Conservation (phyloP, 768 basidiomycete species). For the Tylopilus felleus region DNA sequence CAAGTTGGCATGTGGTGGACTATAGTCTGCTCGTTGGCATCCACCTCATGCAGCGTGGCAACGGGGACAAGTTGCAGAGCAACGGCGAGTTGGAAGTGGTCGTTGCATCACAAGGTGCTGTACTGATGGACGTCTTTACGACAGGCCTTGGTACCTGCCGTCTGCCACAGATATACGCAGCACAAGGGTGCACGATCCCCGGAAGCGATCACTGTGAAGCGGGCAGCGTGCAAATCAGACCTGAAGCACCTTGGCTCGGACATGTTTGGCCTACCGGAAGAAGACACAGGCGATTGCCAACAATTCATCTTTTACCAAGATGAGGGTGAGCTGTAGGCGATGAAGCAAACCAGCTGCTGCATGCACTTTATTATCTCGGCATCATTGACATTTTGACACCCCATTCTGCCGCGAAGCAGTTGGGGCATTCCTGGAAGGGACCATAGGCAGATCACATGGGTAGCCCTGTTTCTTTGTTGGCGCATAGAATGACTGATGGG, state of each 20-base stretch:
- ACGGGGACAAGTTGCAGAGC: constrained; percentile 85
- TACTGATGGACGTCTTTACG: background rate
- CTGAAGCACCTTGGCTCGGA: constrained; percentile 61
- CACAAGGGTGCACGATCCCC: constrained; percentile 55
- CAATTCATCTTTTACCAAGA: constrained; percentile 95
- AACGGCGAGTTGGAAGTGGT: constrained; percentile 69
- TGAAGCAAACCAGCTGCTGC: constrained; percentile 69
- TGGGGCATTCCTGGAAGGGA: constrained; percentile 93
- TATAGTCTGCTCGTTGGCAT: constrained; percentile 94
- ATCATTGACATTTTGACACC: constrained; percentile 97
- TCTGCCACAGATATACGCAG: constrained; percentile 59
- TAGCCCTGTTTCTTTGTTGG: constrained; percentile 15
- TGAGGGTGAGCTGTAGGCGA: constrained; percentile 89
- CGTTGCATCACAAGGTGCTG: background rate
- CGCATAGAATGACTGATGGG: constrained; percentile 6
- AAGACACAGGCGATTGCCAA: constrained; percentile 52
- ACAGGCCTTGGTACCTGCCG: constrained; percentile 67
- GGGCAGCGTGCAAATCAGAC: constrained; percentile 81
- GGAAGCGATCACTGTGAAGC: constrained; percentile 80
- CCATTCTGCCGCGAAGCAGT: constrained; percentile 68
- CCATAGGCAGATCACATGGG: constrained; percentile 81
- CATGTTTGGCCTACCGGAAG: constrained; percentile 55
- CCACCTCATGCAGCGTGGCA: constrained; percentile 87
- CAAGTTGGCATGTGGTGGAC: constrained; percentile 89
- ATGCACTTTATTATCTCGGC: constrained; percentile 89